Base-by-base conservation (phyloP, 1,284 basidiomycete species). In the Heterobasidion annosum region DNA sequence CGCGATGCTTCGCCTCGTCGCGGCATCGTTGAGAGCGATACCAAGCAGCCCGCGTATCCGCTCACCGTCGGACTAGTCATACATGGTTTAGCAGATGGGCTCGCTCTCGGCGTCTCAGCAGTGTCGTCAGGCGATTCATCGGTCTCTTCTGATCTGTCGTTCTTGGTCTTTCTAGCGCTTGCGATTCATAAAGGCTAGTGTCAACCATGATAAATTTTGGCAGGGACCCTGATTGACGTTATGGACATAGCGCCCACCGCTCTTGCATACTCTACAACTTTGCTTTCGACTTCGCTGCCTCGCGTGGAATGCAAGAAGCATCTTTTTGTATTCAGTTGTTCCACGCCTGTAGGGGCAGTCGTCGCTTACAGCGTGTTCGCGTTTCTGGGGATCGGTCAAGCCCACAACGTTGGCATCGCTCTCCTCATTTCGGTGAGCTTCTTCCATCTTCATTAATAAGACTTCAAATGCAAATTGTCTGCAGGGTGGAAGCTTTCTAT, bases 401-500 rank as follows among this genome's bases (percentile, higher is more conserved):
- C 40, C 15, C 58, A 62, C 42, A 59, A 62, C 19, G 68, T 73
- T 8, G 69, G 71, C 9, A 69, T 82, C 7, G 84, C 88, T 1
- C 72, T 94, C 18, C 74, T 93, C n/a, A 73, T 92, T 58, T 93
- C 90, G 15, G 88, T 91, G 63, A 63, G 85, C 62, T 59, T 34
- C 40, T 13, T 34, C 40, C 10, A 51, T 10, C 19, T 16, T 6
- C 40, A 13, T 51, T 9, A 9, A 35, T 51, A 15, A 32, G 15
- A 48, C n/a, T 37, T 46, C 54, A 42, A 8, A 51, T 48, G 45
- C 52, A 33, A 37, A 42, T 45, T 40, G 37, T 25, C 61, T 45
- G n/a, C 58, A 93, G 92, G 95, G 92, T 42, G 94, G 94, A 13
- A 93, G 92, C 1, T 98, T 98, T 69, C 73, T 98, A 34, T 98